phyloP scores from a whole-genome alignment of 345 rosid genomes.

The Mangifera indica region DNA sequence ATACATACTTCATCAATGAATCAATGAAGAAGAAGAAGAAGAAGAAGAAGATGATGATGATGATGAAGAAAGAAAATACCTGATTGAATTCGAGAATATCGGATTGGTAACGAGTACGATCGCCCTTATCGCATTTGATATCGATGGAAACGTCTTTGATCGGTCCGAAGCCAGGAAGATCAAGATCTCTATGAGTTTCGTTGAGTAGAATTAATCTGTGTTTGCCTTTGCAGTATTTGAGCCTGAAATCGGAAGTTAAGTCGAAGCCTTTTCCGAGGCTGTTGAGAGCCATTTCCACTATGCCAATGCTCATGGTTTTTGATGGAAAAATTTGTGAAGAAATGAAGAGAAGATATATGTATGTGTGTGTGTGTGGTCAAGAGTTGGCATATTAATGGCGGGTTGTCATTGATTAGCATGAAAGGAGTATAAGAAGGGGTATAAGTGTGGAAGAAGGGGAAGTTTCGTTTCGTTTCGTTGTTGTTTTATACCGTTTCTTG shows the following conservation, averaged over 20 bases:
- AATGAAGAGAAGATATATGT: not conserved
- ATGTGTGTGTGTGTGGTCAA: conserved; percentile 7
- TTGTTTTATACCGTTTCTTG: no score
- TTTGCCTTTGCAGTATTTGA: conserved; percentile 76
- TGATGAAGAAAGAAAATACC: conserved; percentile 43
- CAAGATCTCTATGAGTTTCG: conserved; percentile 47
- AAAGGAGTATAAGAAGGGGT: no score
- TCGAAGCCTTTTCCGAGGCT: conserved; percentile 91
- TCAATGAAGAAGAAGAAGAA: not conserved
- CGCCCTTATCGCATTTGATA: conserved; percentile 86
- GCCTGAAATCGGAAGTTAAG: conserved; percentile 72
- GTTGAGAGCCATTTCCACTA: conserved; percentile 51
- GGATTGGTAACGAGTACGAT: conserved; percentile 65
- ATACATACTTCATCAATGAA: no score
- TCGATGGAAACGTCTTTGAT: conserved; percentile 56
- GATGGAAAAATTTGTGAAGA: no score
- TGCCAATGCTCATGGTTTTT: conserved; percentile 30
- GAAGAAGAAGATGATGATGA: no score
- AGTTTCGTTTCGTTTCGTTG: conserved; percentile 26
- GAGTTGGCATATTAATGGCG: conserved; percentile 14
- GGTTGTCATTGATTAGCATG: conserved; percentile 1
- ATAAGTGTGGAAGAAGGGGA: no score
- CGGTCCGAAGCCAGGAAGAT: conserved; percentile 63
- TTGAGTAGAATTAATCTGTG: conserved; percentile 57
- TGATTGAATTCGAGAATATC: conserved; percentile 79